Evolutionary conservation across 495 filamentous ascomycete genomes (phyloP), one percentile per base, ranked within the genome.

Genomic region (Penicillium longicatenatum): DNA sequence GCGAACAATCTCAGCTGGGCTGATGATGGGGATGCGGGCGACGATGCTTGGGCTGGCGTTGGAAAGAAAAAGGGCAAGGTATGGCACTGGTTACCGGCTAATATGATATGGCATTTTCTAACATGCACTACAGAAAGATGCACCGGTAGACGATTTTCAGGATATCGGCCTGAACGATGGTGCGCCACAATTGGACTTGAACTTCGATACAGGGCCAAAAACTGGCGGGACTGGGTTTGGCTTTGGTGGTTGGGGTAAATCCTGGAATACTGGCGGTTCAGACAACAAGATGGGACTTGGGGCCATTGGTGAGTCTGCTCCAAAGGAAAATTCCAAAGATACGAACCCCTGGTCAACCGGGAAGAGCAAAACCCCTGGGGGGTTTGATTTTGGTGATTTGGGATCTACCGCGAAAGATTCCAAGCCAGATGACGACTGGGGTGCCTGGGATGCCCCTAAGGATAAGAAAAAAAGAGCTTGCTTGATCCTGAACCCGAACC

Each of bases 41-140:
- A 60, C 24, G 70, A 74, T 43, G 63, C 59, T 1, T 77, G 75
- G 77, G 69, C 63, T 21, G 68, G 66, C 1, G 75, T 75, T 57
- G 65, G 66, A 8, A 79, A 77, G 54, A 82, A 82, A 61, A 81
- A 80, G 62, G 76, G 62, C 53, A 81, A 81, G 69, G 79, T 79
- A 72, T 35, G 16, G 19, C 20, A 20, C 44, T 45, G n/a, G 22
- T 20, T 5, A 30, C 16, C 0, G 0, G 14, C 24, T 30, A 29
- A 1, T 31, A 31, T 4, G 6, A 17, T 7, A 30, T 6, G 26
- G 42, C 14, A 24, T 21, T 43, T 50, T 6, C 46, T 61, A 29
- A 60, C 21, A 45, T 17, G 12, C 8, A n/a, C 10, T 39, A n/a
- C 43, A 70, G 67, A 60, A 55, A 3, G 70, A 74, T 21, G 55